Evolutionary conservation across 2,329 filamentous ascomycete genomes (phyloP).

Genomic region (Hypoxylon sp.): DNA sequence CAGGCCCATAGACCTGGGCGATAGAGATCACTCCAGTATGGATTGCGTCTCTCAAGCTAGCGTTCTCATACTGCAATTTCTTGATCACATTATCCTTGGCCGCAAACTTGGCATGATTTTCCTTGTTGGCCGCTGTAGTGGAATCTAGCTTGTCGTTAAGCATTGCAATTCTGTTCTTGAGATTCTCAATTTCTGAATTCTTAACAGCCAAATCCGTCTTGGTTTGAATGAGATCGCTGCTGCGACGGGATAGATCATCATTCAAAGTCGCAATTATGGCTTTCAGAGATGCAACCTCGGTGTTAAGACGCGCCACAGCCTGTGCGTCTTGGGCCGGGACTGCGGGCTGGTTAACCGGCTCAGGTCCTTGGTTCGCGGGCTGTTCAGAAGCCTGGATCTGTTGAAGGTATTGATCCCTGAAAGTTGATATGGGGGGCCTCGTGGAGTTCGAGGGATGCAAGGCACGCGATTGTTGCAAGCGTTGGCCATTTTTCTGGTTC

Average conservation of each 20-base stretch:
- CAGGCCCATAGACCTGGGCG: conserved; percentile 20
- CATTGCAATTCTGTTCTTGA: not conserved
- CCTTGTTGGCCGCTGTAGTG: not conserved
- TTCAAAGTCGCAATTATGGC: conserved; percentile 11
- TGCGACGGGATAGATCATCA: conserved; percentile 17
- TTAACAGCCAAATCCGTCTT: conserved; percentile 13
- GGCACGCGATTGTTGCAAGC: not conserved
- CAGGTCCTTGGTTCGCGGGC: not conserved
- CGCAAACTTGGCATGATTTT: not conserved
- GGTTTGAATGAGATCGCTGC: conserved; percentile 16
- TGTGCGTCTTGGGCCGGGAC: not conserved
- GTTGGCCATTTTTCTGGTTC: not conserved
- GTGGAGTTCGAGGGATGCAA: not conserved
- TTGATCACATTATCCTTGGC: conserved; percentile 14
- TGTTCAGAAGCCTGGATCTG: conserved; percentile 1
- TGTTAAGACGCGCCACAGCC: not conserved
- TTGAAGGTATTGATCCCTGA: conserved; percentile 8
- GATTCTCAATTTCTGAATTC: conserved; percentile 12
- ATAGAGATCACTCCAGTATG: conserved; percentile 22
- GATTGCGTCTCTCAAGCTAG: conserved; percentile 21
- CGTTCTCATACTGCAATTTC: conserved; percentile 15
- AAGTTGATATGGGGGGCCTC: not conserved
- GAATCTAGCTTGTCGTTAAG: conserved; percentile 6
- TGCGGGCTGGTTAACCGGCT: not conserved
- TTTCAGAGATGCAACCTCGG: conserved; percentile 11